Conservation (phyloP, 352 stramenopile species). For the Aphanomyces euteiches region DNA sequence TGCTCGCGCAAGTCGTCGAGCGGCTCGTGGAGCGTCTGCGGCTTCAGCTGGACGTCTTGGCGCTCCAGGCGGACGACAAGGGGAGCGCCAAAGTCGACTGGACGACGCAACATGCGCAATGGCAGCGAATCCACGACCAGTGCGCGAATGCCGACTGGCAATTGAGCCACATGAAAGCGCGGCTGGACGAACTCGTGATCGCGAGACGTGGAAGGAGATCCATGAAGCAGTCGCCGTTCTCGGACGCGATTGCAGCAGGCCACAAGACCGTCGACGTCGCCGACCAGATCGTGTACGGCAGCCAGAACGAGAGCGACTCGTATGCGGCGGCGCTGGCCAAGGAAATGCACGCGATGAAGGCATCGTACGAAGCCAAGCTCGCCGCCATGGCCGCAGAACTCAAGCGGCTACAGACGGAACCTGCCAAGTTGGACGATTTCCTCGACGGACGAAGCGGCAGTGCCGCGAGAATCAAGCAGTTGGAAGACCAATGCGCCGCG, state of each 20-base stretch:
- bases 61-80: constrained; percentile 35
- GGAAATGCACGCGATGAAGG: constrained; percentile 66
- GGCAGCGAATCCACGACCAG: constrained; percentile 44
- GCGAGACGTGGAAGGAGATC: constrained; percentile 27
- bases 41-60: constrained; percentile 48
- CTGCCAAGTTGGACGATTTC: background rate
- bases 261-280: constrained; percentile 51
- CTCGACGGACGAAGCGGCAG: background rate
- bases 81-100: constrained; percentile 35
- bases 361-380: constrained; percentile 61
- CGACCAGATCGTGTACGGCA: constrained; percentile 43
- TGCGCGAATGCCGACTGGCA: constrained; percentile 65
- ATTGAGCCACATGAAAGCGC: constrained; percentile 51
- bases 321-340: constrained; percentile 65
- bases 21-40: constrained; percentile 44
- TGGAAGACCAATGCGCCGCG: background rate
- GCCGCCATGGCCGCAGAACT: constrained; percentile 61
- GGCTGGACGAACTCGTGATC: constrained; percentile 44
- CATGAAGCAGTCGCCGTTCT: constrained; percentile 50
- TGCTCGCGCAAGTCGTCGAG: constrained; percentile 48
- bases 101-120: constrained; percentile 43
- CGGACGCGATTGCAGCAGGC: constrained; percentile 59
- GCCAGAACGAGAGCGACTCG: constrained; percentile 44
- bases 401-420: constrained; percentile 25
- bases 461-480: background rate